These are phyloP conservation scores for Brachypodium distachyon DNA, from an alignment of 202 grass and related monocot genomes.

Conservation along the genomic window DNA sequence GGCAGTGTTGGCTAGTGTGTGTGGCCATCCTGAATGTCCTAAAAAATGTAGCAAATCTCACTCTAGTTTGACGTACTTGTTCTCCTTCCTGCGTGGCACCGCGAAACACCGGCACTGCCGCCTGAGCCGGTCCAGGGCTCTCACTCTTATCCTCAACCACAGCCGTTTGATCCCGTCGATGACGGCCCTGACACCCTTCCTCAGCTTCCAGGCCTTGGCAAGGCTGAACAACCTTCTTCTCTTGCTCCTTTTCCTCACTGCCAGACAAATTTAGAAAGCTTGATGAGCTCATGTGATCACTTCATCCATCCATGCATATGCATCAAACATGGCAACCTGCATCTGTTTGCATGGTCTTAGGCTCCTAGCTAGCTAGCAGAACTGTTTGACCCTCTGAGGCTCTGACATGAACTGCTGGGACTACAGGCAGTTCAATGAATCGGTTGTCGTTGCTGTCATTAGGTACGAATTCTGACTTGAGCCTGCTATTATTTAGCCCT, in stretches of 20 bases:
- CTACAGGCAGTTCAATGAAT: neutral
- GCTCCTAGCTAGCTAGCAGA: too few species aligned
- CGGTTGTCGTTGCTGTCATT: neutral
- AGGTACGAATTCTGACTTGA: neutral
- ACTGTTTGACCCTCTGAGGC: too few species aligned
- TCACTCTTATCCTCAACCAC: constrained; percentile 47
- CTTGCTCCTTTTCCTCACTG: constrained; percentile 31
- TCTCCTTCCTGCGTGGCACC: constrained; percentile 1
- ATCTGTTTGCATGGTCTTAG: neutral
- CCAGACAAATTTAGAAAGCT: neutral
- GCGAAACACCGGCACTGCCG: constrained; percentile 45
- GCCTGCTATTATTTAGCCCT: neutral
- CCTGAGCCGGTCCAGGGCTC: constrained; percentile 35
- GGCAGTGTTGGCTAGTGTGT: neutral
- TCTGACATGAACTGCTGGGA: neutral
- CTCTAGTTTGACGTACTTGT: constrained; percentile 30
- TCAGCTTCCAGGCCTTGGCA: constrained; percentile 31
- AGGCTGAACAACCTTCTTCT: constrained; percentile 41
- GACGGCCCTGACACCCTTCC: constrained; percentile 34
- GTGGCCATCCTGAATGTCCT: neutral
- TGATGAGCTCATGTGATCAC: neutral
- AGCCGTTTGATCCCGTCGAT: constrained; percentile 51
- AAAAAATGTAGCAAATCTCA: neutral
- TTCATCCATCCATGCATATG: too few species aligned
- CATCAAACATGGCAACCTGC: neutral